A percentile compares a stretch with the other conserved stretches of the same genome.
These are phyloP conservation scores for Haplographium delicatum DNA, from an alignment of 495 filamentous ascomycete genomes.

Conservation along the genomic window DNA sequence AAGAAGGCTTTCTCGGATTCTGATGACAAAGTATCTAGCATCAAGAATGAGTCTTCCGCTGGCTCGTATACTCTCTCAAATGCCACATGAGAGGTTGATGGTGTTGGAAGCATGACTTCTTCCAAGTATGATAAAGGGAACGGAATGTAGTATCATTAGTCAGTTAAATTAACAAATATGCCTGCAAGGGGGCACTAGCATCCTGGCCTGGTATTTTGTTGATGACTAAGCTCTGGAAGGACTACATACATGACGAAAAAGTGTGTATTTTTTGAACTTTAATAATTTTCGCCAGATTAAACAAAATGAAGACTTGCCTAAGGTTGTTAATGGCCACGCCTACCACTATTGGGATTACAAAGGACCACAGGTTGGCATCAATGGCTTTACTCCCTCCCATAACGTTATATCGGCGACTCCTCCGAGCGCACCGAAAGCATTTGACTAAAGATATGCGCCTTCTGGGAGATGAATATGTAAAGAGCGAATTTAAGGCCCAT, in stretches of 20 bases:
- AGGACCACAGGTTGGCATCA: conserved; percentile 43
- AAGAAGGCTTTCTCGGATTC: conserved; percentile 67
- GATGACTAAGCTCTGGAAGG: too few species aligned
- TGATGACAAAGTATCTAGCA: conserved; percentile 87
- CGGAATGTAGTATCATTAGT: too few species aligned
- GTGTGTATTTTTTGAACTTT: too few species aligned
- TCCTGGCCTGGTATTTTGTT: too few species aligned
- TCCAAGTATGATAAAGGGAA: neutral
- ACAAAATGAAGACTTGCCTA: too few species aligned
- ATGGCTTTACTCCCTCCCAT: conserved; percentile 86
- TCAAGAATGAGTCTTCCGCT: conserved; percentile 90
- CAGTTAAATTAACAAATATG: too few species aligned
- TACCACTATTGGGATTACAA: conserved; percentile 5
- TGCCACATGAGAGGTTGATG: conserved; percentile 83
- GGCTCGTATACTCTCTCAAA: conserved; percentile 87
- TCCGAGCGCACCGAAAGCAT: conserved; percentile 78
- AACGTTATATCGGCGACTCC: conserved; percentile 78
- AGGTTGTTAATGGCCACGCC: conserved; percentile 17
- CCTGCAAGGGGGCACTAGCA: too few species aligned
- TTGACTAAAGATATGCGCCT: conserved; percentile 69
- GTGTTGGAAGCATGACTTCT: conserved; percentile 78
- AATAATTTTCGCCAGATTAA: too few species aligned
- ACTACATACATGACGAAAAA: too few species aligned
- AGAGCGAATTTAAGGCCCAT: conserved; percentile 84
- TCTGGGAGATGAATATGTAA: conserved; percentile 86